Conservation (phyloP, 2,329 filamentous ascomycete genomes). For the Calonectria pseudoturangicola region DNA sequence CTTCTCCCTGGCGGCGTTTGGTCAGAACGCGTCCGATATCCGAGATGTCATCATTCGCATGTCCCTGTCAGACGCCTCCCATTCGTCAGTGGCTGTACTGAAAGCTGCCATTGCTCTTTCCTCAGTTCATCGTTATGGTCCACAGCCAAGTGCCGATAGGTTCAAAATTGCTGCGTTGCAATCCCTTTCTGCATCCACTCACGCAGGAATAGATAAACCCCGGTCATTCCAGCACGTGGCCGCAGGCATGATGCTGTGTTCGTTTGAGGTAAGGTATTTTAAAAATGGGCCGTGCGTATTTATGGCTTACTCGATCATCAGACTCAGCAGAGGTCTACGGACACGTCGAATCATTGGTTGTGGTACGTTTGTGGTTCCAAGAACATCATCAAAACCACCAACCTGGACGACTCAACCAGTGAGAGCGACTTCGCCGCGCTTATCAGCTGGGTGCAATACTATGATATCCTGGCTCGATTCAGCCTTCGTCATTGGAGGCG, state of each 20-base stretch:
- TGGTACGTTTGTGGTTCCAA: slow-evolving; percentile 47
- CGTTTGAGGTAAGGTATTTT: slow-evolving; percentile 39
- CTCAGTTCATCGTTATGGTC: slow-evolving; percentile 35
- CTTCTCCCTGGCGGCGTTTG: slow-evolving; percentile 42
- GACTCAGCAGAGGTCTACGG: slow-evolving; percentile 43
- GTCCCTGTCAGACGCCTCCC: slow-evolving; percentile 33
- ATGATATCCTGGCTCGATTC: slow-evolving; percentile 41
- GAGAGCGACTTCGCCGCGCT: slow-evolving; percentile 36
- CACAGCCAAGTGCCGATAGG: fast-evolving
- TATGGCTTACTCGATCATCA: slow-evolving; percentile 1
- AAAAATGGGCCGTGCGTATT: no score
- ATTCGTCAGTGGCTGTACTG: slow-evolving; percentile 42
- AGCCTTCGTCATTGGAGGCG: slow-evolving; percentile 48
- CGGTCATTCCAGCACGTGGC: slow-evolving; percentile 47
- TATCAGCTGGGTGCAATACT: slow-evolving; percentile 47
- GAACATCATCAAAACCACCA: slow-evolving; percentile 39
- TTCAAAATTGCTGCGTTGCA: slow-evolving; percentile 44
- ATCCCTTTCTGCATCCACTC: slow-evolving; percentile 32
- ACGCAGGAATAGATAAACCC: background rate
- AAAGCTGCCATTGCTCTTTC: slow-evolving; percentile 41
- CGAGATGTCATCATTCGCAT: slow-evolving; percentile 43
- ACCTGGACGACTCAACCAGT: slow-evolving; percentile 23
- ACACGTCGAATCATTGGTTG: slow-evolving; percentile 46
- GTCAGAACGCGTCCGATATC: slow-evolving; percentile 37
- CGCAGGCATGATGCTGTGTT: slow-evolving; percentile 45